phyloP scores from a whole-genome alignment of 2,329 filamentous ascomycete genomes.

The Podosphaera xanthii region DNA sequence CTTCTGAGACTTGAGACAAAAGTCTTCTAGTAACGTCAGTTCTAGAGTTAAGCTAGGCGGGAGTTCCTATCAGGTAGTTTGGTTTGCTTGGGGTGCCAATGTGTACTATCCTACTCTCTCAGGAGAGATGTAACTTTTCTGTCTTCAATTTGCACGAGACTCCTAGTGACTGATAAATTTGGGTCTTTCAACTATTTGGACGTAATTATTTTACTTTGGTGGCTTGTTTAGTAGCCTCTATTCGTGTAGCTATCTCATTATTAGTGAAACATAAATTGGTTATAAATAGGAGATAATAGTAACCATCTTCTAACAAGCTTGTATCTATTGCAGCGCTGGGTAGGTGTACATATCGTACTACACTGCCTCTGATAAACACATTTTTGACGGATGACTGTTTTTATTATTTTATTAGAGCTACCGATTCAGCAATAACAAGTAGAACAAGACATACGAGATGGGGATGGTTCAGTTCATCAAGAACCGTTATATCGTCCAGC shows the following conservation, averaged over 20 bases:
- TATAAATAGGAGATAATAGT: slow-evolving; percentile 5
- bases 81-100: no score
- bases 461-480: slow-evolving; percentile 86
- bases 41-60: no score
- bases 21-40: no score
- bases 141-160: no score
- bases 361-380: slow-evolving; percentile 53
- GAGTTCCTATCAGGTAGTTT: no score
- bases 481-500: slow-evolving; percentile 79
- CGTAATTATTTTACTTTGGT: slow-evolving; percentile 1
- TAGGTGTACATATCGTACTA: slow-evolving; percentile 52
- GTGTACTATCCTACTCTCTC: no score
- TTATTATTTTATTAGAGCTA: slow-evolving; percentile 2
- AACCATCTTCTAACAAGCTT: slow-evolving; percentile 47
- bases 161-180: no score
- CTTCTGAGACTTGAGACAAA: no score
- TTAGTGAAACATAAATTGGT: background rate
- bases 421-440: background rate
- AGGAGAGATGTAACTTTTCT: no score
- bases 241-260: slow-evolving; percentile 1
- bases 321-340: slow-evolving; percentile 46
- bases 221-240: slow-evolving; percentile 2
- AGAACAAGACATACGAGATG: slow-evolving; percentile 41
- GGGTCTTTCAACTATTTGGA: no score
- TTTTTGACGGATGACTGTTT: slow-evolving; percentile 47